Percentiles rank a stretch among this genome's conserved stretches.
Conservation (phyloP, 257 asterid genomes). For the Gentiana dahurica region DNA sequence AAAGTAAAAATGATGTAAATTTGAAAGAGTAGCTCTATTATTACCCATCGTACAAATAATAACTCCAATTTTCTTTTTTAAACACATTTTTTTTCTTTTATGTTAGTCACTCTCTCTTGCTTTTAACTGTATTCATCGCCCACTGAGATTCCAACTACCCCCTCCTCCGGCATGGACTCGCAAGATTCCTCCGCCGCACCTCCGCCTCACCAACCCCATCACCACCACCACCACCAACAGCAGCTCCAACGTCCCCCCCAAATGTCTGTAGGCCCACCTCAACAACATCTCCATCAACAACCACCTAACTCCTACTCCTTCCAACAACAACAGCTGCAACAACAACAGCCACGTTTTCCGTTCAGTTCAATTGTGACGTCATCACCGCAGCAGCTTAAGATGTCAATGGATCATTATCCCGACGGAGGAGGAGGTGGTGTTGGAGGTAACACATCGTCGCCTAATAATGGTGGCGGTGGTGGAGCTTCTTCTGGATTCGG, state of each 20-base stretch:
- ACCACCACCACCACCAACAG: constrained; percentile 10
- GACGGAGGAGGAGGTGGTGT: constrained; percentile 12
- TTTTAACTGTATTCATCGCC: neutral
- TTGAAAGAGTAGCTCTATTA: neutral
- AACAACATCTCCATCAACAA: constrained; percentile 4
- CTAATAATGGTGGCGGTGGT: constrained; percentile 15
- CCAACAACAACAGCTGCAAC: constrained; percentile 11
- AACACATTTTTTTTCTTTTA: neutral
- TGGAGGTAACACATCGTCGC: constrained; percentile 6
- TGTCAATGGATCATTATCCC: constrained; percentile 37
- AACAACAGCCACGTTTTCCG: constrained; percentile 28
- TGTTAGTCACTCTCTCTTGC: neutral
- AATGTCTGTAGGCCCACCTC: too few species aligned
- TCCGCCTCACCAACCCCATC: constrained; percentile 5
- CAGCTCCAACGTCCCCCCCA: constrained; percentile 6
- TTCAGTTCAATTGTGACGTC: constrained; percentile 32
- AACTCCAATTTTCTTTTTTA: neutral
- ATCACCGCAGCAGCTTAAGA: constrained; percentile 15
- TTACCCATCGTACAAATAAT: constrained; percentile 6
- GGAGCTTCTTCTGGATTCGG: constrained; percentile 29
- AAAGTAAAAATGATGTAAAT: too few species aligned
- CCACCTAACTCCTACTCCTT: constrained; percentile 10
- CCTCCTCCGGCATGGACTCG: constrained; percentile 11
- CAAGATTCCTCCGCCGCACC: constrained; percentile 23
- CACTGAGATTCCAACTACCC: neutral